phyloP scores from a whole-genome alignment of 805 yeast genomes.

The Candida succiphila region DNA sequence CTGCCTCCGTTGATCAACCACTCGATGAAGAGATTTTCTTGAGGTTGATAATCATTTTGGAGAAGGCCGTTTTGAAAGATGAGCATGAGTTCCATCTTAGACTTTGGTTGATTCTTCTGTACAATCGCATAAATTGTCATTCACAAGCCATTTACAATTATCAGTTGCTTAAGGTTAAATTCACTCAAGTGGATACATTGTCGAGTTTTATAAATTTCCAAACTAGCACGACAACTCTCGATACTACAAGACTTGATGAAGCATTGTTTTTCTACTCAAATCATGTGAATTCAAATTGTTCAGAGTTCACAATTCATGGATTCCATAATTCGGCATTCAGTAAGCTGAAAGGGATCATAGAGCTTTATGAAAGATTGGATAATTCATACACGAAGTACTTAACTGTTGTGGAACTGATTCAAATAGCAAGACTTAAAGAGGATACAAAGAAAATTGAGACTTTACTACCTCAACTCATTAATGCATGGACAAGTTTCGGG shows the following conservation, averaged over 20 bases:
- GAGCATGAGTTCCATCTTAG: constrained; percentile 64
- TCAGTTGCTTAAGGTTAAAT: constrained; percentile 50
- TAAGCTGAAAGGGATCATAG: constrained; percentile 57
- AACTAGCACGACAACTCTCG: constrained; percentile 28
- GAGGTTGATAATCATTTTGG: constrained; percentile 45
- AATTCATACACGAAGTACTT: constrained; percentile 39
- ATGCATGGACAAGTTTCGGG: constrained; percentile 5
- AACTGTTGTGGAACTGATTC: constrained; percentile 23
- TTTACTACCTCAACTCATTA: constrained; percentile 7
- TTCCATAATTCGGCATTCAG: constrained; percentile 52
- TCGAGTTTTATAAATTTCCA: constrained; percentile 44
- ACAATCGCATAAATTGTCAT: constrained; percentile 46
- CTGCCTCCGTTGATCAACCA: no score
- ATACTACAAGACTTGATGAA: constrained; percentile 23
- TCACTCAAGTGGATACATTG: constrained; percentile 67
- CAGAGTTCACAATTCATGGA: constrained; percentile 37
- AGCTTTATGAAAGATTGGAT: constrained; percentile 42
- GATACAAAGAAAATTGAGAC: constrained; percentile 6
- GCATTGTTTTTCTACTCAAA: constrained; percentile 38
- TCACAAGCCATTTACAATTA: constrained; percentile 41
- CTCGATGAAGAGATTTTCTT: constrained; percentile 16
- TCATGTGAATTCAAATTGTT: constrained; percentile 42
- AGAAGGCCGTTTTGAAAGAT: constrained; percentile 43
- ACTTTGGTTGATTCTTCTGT: constrained; percentile 61
- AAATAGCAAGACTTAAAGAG: constrained; percentile 22